A percentile compares a stretch with the other conserved stretches of the same genome.
These are phyloP conservation scores for Spinellus fusiger DNA, from an alignment of 192 early-diverging fungal genomes.

Conservation along the genomic window DNA sequence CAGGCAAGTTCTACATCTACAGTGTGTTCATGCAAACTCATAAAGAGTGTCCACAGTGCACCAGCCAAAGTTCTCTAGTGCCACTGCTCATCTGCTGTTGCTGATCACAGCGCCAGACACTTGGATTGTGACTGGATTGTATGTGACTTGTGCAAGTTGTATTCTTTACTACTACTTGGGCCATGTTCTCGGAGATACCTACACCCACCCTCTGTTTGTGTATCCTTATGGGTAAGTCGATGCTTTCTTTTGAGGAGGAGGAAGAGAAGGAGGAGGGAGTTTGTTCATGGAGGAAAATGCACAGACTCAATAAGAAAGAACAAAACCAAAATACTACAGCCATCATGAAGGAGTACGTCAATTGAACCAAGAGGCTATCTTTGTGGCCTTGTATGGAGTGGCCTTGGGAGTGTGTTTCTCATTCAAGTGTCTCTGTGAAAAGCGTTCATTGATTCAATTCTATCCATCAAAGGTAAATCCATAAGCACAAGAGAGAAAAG, in stretches of 20 bases:
- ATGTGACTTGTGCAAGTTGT: not conserved
- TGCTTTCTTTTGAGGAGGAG: not conserved
- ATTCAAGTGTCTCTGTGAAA: not conserved
- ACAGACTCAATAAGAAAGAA: too few species aligned
- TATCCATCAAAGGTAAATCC: too few species aligned
- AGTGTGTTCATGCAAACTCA: not conserved
- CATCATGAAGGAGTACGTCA: constrained; percentile 20
- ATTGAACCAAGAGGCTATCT: constrained; percentile 24
- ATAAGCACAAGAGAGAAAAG: too few species aligned
- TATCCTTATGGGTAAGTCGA: constrained; percentile 9
- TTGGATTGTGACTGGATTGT: not conserved
- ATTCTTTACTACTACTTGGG: constrained; percentile 2
- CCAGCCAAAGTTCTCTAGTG: not conserved
- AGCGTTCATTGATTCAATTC: not conserved
- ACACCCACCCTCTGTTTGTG: not conserved
- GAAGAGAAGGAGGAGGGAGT: too few species aligned
- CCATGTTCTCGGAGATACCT: not conserved
- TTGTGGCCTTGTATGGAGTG: constrained; percentile 9
- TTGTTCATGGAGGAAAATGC: too few species aligned
- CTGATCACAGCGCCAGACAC: not conserved
- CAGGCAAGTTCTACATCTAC: not conserved
- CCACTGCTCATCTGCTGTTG: not conserved
- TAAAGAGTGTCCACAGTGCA: not conserved
- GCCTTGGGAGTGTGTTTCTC: constrained; percentile 2
- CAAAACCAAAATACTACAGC: not conserved